Percentiles rank a stretch among this genome's conserved stretches.
Conservation (phyloP, 179 eudicot species). For the Corrigiola litoralis region DNA sequence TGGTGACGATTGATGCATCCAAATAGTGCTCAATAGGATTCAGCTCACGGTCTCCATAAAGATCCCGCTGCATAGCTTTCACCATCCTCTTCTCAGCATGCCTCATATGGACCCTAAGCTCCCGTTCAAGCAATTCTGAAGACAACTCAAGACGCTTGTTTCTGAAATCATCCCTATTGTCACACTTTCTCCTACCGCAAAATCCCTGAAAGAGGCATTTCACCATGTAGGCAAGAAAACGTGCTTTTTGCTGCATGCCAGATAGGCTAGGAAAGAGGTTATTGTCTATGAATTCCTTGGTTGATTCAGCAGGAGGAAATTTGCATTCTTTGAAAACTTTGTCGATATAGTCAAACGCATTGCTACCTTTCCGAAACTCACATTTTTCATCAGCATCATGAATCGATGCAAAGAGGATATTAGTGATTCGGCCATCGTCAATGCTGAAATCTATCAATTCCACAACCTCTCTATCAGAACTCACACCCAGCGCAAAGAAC, state of each 20-base stretch:
- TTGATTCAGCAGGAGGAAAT: constrained; percentile 68
- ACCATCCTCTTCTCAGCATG: constrained; percentile 94
- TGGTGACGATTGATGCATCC: constrained; percentile 85
- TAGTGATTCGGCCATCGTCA: constrained; percentile 50
- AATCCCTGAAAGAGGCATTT: constrained; percentile 67
- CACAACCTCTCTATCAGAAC: constrained; percentile 69
- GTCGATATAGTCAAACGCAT: constrained; percentile 44
- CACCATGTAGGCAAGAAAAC: constrained; percentile 87
- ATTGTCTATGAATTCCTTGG: constrained; percentile 37
- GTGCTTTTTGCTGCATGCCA: constrained; percentile 66
- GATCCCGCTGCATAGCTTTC: constrained; percentile 84
- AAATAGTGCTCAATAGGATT: constrained; percentile 62
- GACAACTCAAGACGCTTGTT: constrained; percentile 87
- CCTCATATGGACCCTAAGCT: constrained; percentile 71
- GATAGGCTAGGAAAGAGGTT: constrained; percentile 59
- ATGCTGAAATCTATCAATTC: constrained; percentile 52
- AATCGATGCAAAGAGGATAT: constrained; percentile 71
- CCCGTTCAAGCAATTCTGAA: constrained; percentile 75
- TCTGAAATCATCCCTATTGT: constrained; percentile 82
- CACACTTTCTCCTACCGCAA: constrained; percentile 70
- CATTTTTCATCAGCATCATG: constrained; percentile 72
- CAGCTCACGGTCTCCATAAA: constrained; percentile 61
- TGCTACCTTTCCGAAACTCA: constrained; percentile 48
- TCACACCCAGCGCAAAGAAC: constrained; percentile 82
- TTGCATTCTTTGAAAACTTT: constrained; percentile 33